Evolutionary conservation across 164 flowering plant genomes (phyloP).

Genomic region (Umbellularia californica): DNA sequence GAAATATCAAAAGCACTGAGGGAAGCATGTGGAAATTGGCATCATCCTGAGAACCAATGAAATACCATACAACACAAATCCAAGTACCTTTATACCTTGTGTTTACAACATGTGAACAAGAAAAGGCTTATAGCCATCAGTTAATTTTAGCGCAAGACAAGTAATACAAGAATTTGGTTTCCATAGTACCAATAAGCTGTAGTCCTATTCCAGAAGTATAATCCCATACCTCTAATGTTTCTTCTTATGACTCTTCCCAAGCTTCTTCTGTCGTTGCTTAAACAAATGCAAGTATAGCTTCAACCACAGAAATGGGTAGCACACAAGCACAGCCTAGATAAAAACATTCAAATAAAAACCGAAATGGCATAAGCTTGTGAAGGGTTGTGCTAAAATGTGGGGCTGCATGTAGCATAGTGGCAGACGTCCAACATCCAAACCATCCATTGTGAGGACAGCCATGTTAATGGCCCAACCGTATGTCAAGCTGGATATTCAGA

Average conservation of each 20-base stretch:
- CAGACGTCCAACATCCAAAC: too few species aligned
- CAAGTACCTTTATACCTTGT: not conserved
- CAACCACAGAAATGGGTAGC: slow-evolving; percentile 74
- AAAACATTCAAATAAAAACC: not conserved
- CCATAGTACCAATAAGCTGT: not conserved
- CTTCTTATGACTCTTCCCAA: slow-evolving; percentile 39
- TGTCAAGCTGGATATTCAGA: too few species aligned
- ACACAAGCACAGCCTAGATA: slow-evolving; percentile 57
- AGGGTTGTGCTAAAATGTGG: not conserved
- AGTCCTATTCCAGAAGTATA: not conserved
- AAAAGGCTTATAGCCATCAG: not conserved
- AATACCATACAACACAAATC: not conserved
- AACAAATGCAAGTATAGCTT: slow-evolving; percentile 77
- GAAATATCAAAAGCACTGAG: too few species aligned
- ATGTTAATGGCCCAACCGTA: not conserved
- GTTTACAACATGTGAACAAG: not conserved
- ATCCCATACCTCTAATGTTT: slow-evolving; percentile 25
- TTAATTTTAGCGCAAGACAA: not conserved
- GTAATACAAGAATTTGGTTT: not conserved
- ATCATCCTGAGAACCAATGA: too few species aligned
- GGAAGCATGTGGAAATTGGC: too few species aligned
- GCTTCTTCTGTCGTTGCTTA: slow-evolving; percentile 66
- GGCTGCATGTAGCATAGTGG: too few species aligned
- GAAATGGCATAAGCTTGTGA: not conserved
- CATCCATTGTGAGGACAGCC: not conserved